phyloP scores from a whole-genome alignment of 495 filamentous ascomycete genomes.

The Aspergillus avenaceus region DNA sequence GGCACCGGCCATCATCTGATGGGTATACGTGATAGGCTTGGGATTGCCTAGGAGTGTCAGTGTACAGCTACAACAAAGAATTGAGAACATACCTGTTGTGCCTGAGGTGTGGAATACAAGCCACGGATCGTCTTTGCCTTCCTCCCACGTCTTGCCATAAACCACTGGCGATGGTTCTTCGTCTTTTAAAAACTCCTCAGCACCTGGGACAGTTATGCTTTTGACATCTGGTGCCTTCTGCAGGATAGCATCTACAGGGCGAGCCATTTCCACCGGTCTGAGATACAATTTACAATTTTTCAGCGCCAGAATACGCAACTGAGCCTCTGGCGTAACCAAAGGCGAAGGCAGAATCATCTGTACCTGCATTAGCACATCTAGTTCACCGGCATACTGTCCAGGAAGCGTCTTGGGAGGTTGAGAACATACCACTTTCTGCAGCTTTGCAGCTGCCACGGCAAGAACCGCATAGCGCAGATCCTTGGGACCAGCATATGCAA shows the following conservation, averaged over 20 bases:
- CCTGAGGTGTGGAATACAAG: slow-evolving; percentile 30
- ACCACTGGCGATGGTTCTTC: not conserved
- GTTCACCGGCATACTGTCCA: too few species aligned
- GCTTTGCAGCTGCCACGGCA: slow-evolving; percentile 20
- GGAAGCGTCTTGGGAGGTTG: too few species aligned
- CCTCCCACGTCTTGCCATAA: slow-evolving; percentile 21
- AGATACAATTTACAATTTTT: slow-evolving; percentile 1
- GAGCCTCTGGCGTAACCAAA: slow-evolving; percentile 1
- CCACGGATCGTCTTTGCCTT: slow-evolving; percentile 26
- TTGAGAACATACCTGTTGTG: too few species aligned
- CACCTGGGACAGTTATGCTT: slow-evolving; percentile 5
- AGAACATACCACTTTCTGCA: slow-evolving; percentile 17
- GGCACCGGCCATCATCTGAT: slow-evolving; percentile 21
- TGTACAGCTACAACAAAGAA: not conserved
- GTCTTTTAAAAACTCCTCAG: slow-evolving; percentile 16
- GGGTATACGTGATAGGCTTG: slow-evolving; percentile 25
- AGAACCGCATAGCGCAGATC: slow-evolving; percentile 23
- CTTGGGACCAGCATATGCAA: slow-evolving; percentile 21
- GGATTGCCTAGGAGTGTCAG: slow-evolving; percentile 26
- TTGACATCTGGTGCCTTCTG: slow-evolving; percentile 6
- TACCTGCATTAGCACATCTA: too few species aligned
- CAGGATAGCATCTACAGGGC: slow-evolving; percentile 2
- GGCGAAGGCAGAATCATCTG: slow-evolving; percentile 20
- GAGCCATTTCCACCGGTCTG: not conserved
- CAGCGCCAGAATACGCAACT: not conserved